Evolutionary conservation across 2,329 filamentous ascomycete species (phyloP).

Genomic region (Cladorrhinum sp.): DNA sequence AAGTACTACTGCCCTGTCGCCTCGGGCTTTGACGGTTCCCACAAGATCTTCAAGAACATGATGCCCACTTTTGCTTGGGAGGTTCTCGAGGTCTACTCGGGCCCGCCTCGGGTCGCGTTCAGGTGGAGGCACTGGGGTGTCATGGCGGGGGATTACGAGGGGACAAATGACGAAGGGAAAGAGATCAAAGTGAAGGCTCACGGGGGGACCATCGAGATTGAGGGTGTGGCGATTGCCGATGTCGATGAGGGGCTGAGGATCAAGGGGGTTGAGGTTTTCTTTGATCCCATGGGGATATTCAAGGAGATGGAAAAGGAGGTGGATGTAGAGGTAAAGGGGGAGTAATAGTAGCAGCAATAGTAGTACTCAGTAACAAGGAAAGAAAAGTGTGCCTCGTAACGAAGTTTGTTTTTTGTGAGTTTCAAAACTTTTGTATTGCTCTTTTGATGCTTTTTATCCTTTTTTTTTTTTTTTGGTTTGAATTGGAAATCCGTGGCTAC

Average conservation of each 20-base stretch:
- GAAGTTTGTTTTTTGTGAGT: too few relatives aligned
- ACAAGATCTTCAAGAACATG: slow-evolving; percentile 71
- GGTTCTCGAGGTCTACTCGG: slow-evolving; percentile 65
- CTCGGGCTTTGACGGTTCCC: slow-evolving; percentile 60
- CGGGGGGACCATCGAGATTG: slow-evolving; percentile 59
- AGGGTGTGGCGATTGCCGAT: slow-evolving; percentile 60
- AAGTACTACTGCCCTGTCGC: slow-evolving; percentile 62
- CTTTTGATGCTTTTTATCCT: too few relatives aligned
- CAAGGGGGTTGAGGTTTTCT: slow-evolving; percentile 60
- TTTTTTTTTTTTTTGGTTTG: too few relatives aligned
- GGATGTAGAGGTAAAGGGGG: slow-evolving; percentile 18
- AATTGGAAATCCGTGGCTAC: too few relatives aligned
- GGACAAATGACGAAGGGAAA: slow-evolving; percentile 60
- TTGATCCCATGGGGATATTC: slow-evolving; percentile 66
- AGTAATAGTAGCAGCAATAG: too few relatives aligned
- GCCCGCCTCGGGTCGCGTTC: slow-evolving; percentile 60
- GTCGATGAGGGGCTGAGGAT: slow-evolving; percentile 60
- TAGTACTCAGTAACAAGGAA: too few relatives aligned
- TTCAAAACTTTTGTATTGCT: too few relatives aligned
- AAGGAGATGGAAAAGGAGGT: slow-evolving; percentile 51
- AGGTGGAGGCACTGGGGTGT: slow-evolving; percentile 67
- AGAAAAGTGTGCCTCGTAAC: too few relatives aligned
- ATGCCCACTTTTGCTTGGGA: slow-evolving; percentile 73
- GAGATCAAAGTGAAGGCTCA: slow-evolving; percentile 62
- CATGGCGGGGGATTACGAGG: slow-evolving; percentile 66